These are phyloP conservation scores for Aureobasidium leucospermi DNA, from an alignment of 2,329 filamentous ascomycete genomes.

Conservation along the genomic window DNA sequence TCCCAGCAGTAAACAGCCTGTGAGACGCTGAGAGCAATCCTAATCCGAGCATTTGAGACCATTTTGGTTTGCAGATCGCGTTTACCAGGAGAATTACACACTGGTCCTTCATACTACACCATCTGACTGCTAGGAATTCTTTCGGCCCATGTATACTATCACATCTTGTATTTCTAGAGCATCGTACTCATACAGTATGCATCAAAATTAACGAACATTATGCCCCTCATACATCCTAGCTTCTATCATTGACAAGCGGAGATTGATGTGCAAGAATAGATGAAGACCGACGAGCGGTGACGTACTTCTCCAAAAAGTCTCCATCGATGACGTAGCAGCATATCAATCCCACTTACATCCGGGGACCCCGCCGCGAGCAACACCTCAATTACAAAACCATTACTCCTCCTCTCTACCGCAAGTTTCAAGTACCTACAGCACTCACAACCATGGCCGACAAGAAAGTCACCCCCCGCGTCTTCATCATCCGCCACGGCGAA, in stretches of 20 bases:
- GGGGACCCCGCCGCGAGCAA: background rate
- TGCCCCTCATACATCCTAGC: background rate
- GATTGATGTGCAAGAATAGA: no score
- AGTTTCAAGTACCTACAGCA: background rate
- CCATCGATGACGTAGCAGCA: background rate
- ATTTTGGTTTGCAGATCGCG: no score
- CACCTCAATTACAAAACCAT: background rate
- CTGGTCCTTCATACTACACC: background rate
- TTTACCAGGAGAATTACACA: no score
- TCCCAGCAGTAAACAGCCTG: background rate
- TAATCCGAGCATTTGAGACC: no score
- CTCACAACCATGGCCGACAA: background rate
- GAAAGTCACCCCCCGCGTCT: conserved; percentile 40
- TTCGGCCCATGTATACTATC: background rate
- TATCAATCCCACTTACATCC: background rate
- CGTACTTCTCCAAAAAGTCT: background rate
- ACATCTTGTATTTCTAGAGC: background rate
- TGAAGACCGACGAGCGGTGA: background rate
- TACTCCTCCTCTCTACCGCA: conserved; percentile 18
- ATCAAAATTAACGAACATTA: background rate
- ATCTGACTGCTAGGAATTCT: background rate
- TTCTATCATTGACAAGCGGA: no score
- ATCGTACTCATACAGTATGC: background rate
- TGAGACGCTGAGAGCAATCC: background rate
- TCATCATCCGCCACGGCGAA: conserved; percentile 72